Base-by-base conservation (phyloP, 140 eudicot species). In the Erigeron philadelphicus region DNA sequence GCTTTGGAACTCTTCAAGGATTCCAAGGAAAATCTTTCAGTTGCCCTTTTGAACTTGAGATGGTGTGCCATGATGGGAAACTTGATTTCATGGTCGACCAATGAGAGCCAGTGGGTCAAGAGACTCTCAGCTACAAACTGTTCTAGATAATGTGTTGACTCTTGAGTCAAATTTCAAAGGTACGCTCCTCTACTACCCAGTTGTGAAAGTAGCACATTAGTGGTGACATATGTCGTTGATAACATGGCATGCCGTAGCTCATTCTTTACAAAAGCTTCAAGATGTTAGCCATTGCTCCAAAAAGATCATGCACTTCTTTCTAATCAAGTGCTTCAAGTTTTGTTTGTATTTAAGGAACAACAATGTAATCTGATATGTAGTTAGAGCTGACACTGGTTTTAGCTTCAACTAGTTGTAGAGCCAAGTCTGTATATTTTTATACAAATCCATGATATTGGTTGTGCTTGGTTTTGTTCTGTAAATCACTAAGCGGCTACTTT, bases 61-160 rank as follows among this genome's bases (percentile, higher is more conserved):
- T 87, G 94, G 96, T 86, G 90, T 73, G 90, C 96, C 9, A 71
- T 76, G 9, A 25, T 47, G 8, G 88, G 85, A 44, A 70, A 40
- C 75, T 60, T 79, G 12, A 65, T 87, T 57, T 83, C 94, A 21
- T 89, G 95, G 95, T 61, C 15, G 9, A 90, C 87, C 13, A 41
- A 71, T 66, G 76, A 80, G 61, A 89, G 96, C 72, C 80, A 18
- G 11, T 89, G 98, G 96, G 81, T 86, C 11, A 79, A 79, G 78
- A 77, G 87, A 53, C 87, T 92, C 61, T 66, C 84, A 5, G 68
- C 54, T 64, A 6, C 77, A 54, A 77, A 64, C 62, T 49, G 11
- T 31, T 63, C 0, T 57, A 35, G 62, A 64, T 64, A 19, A 46
- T 16, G 43, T 16, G 61, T 3, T 11, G 7, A 46, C 18, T 41